Evolutionary conservation across 768 basidiomycete genomes (phyloP), one percentile per base, ranked within the genome.

Genomic region (Naganishia kalamii): DNA sequence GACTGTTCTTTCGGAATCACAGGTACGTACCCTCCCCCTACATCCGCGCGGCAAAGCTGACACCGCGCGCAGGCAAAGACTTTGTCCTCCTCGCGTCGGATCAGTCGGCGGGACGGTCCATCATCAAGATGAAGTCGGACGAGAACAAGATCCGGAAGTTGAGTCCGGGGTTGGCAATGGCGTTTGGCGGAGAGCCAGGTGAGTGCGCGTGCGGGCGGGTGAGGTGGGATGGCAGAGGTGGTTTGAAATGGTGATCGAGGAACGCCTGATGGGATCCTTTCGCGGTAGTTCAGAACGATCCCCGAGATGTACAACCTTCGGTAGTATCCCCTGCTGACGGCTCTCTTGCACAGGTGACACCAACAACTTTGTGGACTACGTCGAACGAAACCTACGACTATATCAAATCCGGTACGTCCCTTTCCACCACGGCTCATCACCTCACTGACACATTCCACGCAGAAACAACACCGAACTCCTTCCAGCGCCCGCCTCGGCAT

Each of bases 121-220:
- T 99, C 79, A 87, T 98, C 76, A 94, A 92, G 81, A 96, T 98
- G 92, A 96, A 98, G 82, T 77, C 83, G 40, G 92, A 96, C 79
- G 89, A 90, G 80, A 93, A 98, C 83, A 97, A 98, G 82, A 90
- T 94, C 82, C 92, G 92, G 79, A 83, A 84, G 25, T 83, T 99
- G 46, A 87, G 90, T 68, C 87, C 92, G 27, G 90, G 96, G 78
- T 81, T 98, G 35, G 84, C 93, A 75, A 94, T 99, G 92, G 87
- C 92, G 0, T 91, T 87, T 78, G 90, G 90, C 69, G 93, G 93
- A 69, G 92, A 96, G 78, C 89, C 92, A 80, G 92, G 92, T 86
- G 65, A 62, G 82, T 75, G 19, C 19, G 6, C 29, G 8, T 13
- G 4, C 48, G n/a, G n/a, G n/a, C 2, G 27, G 19, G 27, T 11